Evolutionary conservation across 192 early-diverging fungal genomes (phyloP).

Genomic region (Podila epigama): DNA sequence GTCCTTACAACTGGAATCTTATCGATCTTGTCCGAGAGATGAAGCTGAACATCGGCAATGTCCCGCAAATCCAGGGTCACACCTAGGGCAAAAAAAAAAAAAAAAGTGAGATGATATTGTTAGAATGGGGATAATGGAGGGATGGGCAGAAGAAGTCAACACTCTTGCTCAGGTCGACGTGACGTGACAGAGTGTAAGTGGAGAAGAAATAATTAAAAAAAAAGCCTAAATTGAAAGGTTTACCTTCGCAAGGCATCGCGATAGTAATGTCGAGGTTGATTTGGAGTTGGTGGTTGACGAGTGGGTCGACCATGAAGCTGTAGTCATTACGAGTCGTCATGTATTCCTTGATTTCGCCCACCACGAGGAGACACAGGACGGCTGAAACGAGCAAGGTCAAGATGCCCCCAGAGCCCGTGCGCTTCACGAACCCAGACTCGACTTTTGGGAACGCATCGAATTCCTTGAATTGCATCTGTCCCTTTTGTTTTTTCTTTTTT

Average conservation of each 20-base stretch:
- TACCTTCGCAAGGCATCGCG: slow-evolving; percentile 83
- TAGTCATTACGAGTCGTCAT: slow-evolving; percentile 69
- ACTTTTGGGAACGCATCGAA: slow-evolving; percentile 93
- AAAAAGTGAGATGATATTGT: too few species aligned
- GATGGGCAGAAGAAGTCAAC: slow-evolving; percentile 15
- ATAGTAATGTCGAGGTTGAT: slow-evolving; percentile 90
- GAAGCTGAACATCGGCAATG: slow-evolving; percentile 64
- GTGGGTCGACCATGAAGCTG: slow-evolving; percentile 82
- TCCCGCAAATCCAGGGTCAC: slow-evolving; percentile 75
- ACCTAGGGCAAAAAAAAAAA: slow-evolving; percentile 56
- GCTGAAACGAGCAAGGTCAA: slow-evolving; percentile 74
- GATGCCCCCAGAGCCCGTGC: slow-evolving; percentile 77
- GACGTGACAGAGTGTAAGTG: too few species aligned
- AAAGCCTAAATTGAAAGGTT: not conserved
- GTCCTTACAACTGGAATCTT: slow-evolving; percentile 54
- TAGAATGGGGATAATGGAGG: too few species aligned
- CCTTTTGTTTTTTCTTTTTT: not conserved
- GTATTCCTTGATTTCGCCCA: slow-evolving; percentile 77
- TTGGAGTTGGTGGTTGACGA: slow-evolving; percentile 67
- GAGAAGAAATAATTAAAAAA: not conserved
- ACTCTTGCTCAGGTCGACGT: not conserved
- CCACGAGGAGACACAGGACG: slow-evolving; percentile 71
- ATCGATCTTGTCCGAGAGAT: slow-evolving; percentile 61
- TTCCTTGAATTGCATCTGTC: slow-evolving; percentile 48
- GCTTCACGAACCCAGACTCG: slow-evolving; percentile 77